These are phyloP conservation scores for Pythium phragmitis DNA, from an alignment of 352 stramenopile genomes.

Conservation along the genomic window DNA sequence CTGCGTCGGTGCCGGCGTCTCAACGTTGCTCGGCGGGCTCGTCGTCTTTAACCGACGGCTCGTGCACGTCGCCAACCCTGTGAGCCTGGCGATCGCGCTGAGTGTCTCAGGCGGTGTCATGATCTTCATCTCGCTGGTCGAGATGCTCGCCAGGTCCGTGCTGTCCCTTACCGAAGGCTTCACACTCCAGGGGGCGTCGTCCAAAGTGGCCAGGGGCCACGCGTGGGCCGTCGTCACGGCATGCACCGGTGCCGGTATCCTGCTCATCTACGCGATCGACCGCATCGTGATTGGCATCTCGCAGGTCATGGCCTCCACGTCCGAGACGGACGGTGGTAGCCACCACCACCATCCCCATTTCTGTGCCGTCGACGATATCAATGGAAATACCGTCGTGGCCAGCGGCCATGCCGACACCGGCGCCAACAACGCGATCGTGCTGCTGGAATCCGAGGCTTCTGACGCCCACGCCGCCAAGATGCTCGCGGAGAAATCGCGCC, in stretches of 20 bases:
- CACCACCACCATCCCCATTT: too few species aligned
- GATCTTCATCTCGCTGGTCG: conserved; percentile 78
- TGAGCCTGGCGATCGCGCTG: conserved; percentile 83
- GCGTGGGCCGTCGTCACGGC: conserved; percentile 79
- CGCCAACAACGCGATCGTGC: too few species aligned
- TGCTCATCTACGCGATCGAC: conserved; percentile 52
- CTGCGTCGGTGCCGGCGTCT: conserved; percentile 39
- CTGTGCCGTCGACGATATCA: too few species aligned
- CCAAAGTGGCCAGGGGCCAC: conserved; percentile 29
- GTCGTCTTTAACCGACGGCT: conserved; percentile 45
- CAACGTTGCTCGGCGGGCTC: conserved; percentile 42
- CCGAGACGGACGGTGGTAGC: too few species aligned
- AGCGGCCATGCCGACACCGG: too few species aligned
- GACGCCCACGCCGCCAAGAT: conserved; percentile 37
- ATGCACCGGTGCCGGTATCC: conserved; percentile 87
- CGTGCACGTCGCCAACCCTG: conserved; percentile 41
- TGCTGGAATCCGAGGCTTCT: conserved; percentile 32
- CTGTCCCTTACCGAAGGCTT: conserved; percentile 36
- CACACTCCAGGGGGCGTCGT: not conserved
- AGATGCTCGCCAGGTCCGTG: conserved; percentile 50
- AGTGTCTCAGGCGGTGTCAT: conserved; percentile 69
- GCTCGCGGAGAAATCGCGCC: conserved; percentile 39
- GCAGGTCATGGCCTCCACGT: too few species aligned
- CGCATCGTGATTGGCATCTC: conserved; percentile 27
- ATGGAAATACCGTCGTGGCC: too few species aligned